These are phyloP conservation scores for Myxozyma neglecta DNA, from an alignment of 805 yeast species.

Conservation along the genomic window DNA sequence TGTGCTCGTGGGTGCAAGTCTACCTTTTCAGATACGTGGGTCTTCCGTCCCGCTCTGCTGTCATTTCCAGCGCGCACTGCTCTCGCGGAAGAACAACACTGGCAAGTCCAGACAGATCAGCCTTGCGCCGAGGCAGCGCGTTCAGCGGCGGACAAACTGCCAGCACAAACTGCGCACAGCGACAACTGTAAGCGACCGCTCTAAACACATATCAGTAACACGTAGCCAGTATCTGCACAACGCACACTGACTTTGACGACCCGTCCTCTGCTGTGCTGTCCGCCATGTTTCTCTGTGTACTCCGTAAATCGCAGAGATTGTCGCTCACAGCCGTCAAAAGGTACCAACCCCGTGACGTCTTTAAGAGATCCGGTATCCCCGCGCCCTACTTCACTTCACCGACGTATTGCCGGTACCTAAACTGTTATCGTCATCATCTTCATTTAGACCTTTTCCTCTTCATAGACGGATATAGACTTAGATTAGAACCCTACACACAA, in stretches of 20 bases:
- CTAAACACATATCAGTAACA: background rate
- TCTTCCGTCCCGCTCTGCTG: conserved; percentile 1
- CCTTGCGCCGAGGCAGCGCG: conserved; percentile 16
- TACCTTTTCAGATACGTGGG: conserved; percentile 5
- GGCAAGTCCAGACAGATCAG: conserved; percentile 6
- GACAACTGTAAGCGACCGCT: conserved; percentile 15
- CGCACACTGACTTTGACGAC: background rate
- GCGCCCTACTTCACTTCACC: background rate
- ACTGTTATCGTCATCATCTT: too few species aligned
- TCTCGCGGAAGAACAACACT: conserved; percentile 10
- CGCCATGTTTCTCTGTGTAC: background rate
- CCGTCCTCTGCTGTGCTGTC: background rate
- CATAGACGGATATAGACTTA: background rate
- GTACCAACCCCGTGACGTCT: background rate
- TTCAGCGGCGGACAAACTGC: conserved; percentile 15
- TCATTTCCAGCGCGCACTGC: background rate
- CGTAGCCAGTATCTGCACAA: background rate
- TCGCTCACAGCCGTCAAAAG: background rate
- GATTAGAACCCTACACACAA: background rate
- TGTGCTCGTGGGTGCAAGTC: background rate
- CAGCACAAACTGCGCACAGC: conserved; percentile 16
- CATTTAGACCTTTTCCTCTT: background rate
- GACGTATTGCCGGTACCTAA: background rate
- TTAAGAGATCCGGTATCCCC: background rate
- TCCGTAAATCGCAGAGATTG: background rate